These are phyloP conservation scores for Thecaphora frezii DNA, from an alignment of 1,284 basidiomycete species.

Conservation along the genomic window DNA sequence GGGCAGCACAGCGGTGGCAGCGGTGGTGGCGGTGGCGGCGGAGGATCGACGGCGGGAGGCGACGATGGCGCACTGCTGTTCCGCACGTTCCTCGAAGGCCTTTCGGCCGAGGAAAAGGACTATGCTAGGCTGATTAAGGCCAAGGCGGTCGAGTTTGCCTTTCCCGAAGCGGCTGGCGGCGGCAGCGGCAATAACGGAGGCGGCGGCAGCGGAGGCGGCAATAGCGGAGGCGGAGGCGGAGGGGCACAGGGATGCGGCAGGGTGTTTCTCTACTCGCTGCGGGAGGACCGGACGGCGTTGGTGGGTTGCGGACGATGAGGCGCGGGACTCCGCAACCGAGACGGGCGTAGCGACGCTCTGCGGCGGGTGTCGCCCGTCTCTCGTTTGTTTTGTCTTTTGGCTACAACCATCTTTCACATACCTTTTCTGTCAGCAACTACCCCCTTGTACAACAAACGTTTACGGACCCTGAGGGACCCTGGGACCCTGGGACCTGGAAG, in stretches of 20 bases:
- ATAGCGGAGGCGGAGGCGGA: constrained; percentile 8
- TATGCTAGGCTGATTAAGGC: constrained; percentile 37
- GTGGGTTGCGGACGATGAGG: constrained; percentile 27
- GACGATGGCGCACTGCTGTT: constrained; percentile 34
- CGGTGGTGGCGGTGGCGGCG: neutral
- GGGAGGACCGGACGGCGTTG: constrained; percentile 35
- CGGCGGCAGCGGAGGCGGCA: constrained; percentile 8
- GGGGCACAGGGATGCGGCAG: constrained; percentile 10
- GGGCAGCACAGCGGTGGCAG: constrained; percentile 1
- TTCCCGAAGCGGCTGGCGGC: constrained; percentile 10
- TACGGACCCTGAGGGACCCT: too few species aligned
- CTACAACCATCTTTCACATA: too few species aligned
- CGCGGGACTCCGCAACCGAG: too few species aligned
- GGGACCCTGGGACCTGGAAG: too few species aligned
- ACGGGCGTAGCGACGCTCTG: too few species aligned
- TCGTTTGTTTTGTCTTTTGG: too few species aligned
- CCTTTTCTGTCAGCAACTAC: too few species aligned
- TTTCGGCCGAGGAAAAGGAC: constrained; percentile 47
- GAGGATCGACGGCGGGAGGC: constrained; percentile 2
- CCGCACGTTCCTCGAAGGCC: constrained; percentile 32
- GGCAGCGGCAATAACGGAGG: constrained; percentile 5
- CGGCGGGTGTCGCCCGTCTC: too few species aligned
- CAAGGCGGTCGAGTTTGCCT: constrained; percentile 25
- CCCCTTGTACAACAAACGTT: too few species aligned
- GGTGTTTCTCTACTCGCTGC: constrained; percentile 40